These are phyloP conservation scores for Stipa capillata DNA, from an alignment of 176 grass and related monocot genomes.

Conservation along the genomic window DNA sequence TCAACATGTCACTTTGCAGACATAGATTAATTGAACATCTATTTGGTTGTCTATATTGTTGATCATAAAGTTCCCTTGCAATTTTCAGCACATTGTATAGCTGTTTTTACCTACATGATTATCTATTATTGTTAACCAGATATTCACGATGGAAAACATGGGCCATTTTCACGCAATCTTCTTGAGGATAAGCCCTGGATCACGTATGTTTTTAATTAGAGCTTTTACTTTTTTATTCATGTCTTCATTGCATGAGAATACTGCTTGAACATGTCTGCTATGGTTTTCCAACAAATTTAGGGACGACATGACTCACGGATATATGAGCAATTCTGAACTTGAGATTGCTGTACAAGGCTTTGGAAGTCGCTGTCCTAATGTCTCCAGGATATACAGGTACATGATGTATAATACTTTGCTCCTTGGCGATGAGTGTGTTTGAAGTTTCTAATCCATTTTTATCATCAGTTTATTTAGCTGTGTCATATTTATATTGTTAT, in stretches of 20 bases:
- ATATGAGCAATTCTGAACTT: constrained; percentile 75
- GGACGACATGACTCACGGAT: constrained; percentile 51
- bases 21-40: background rate
- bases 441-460: background rate
- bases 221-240: background rate
- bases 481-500: background rate
- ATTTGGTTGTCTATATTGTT: background rate
- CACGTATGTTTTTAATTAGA: constrained; percentile 37
- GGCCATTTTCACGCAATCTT: constrained; percentile 21
- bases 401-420: constrained; percentile 17
- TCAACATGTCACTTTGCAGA: background rate
- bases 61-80: background rate
- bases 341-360: constrained; percentile 50
- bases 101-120: background rate
- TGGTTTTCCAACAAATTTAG: constrained; percentile 34
- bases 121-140: background rate
- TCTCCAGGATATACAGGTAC: constrained; percentile 91
- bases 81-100: background rate
- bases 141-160: background rate
- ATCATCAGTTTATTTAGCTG: constrained; percentile 4
- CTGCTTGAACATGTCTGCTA: background rate
- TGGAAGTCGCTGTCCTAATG: constrained; percentile 56
- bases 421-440: background rate
- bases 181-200: constrained; percentile 43
- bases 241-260: background rate